Conservation (phyloP, 805 yeast genomes). For the Clavispora vitiphila region DNA sequence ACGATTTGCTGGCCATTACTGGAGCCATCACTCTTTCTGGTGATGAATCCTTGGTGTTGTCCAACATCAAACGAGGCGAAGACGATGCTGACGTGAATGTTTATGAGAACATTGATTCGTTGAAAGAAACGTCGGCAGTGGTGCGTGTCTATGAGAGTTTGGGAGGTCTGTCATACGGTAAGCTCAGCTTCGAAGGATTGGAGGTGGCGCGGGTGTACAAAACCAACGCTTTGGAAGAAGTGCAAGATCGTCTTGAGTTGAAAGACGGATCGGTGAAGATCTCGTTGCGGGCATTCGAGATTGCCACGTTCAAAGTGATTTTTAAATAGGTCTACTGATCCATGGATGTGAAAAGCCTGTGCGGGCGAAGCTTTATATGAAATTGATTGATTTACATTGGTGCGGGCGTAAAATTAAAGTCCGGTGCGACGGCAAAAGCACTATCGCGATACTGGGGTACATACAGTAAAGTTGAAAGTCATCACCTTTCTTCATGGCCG, state of each 20-base stretch:
- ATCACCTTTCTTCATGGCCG: constrained; percentile 24
- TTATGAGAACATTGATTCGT: constrained; percentile 37
- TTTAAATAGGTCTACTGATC: constrained; percentile 22
- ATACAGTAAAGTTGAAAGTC: background rate
- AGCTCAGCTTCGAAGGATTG: constrained; percentile 38
- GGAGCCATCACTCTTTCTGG: constrained; percentile 35
- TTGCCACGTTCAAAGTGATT: constrained; percentile 56
- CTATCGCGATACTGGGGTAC: background rate
- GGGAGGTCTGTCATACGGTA: constrained; percentile 69
- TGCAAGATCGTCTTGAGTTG: constrained; percentile 35
- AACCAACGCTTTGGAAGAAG: constrained; percentile 58
- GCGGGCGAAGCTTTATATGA: background rate
- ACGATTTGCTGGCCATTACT: constrained; percentile 6
- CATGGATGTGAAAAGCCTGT: too few relatives aligned
- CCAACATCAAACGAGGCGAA: constrained; percentile 83
- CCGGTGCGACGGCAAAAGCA: background rate
- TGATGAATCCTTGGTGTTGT: constrained; percentile 57
- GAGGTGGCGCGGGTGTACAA: constrained; percentile 45
- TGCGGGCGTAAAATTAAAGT: background rate
- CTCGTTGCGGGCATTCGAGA: constrained; percentile 69
- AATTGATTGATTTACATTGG: background rate
- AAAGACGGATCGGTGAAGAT: constrained; percentile 35
- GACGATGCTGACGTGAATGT: constrained; percentile 59
- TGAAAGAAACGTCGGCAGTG: constrained; percentile 44
- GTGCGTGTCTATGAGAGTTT: constrained; percentile 80